Evolutionary conservation across 345 rosid genomes (phyloP), one percentile per base, ranked within the genome.

Genomic region (Euphorbia peplus): DNA sequence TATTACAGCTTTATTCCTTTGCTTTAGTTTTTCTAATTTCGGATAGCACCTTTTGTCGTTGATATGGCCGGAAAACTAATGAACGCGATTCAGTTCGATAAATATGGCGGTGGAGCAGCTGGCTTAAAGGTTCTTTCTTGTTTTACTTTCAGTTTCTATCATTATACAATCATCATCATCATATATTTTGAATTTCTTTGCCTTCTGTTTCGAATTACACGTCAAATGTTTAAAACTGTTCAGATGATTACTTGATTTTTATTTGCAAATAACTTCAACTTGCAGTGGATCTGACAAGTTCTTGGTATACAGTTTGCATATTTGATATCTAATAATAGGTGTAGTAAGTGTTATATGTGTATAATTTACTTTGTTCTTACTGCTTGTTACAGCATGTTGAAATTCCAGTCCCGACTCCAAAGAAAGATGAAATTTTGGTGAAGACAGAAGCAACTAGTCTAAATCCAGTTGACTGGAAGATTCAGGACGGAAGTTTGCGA

Each of bases 401-500:
- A 60, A 83, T 88, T 25, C 84, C 83, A 0, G 76, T 82, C 30
- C 84, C 90, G 9, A 51, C 64, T 14, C 85, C 91, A 0, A 83
- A 79, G n/a, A 78, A 61, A 60, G 83, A 70, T 50, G 93, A 90
- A 78, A 81, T 86, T 62, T 74, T 78, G 75, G 5, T 90, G 21
- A 90, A 82, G 70, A 2, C 83, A 55, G 90, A 90, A 79, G 93
- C 93, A 4, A 69, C 72, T 25, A 76, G 79, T 71, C 24, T 90
- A 7, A 90, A 90, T 74, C 91, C 96, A 9, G 68, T 77, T 46
- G 96, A 88, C 67, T 85, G 90, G 91, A 88, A 86, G 67, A 79
- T 81, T 0, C 96, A 90, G 53, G 81, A 85, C 71, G 96, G 96
- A 76, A 37, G 80, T 74, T n/a, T 82, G 30, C 70, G 93, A 4